Conservation (phyloP, 1,284 basidiomycete species). For the Irpex sp. region DNA sequence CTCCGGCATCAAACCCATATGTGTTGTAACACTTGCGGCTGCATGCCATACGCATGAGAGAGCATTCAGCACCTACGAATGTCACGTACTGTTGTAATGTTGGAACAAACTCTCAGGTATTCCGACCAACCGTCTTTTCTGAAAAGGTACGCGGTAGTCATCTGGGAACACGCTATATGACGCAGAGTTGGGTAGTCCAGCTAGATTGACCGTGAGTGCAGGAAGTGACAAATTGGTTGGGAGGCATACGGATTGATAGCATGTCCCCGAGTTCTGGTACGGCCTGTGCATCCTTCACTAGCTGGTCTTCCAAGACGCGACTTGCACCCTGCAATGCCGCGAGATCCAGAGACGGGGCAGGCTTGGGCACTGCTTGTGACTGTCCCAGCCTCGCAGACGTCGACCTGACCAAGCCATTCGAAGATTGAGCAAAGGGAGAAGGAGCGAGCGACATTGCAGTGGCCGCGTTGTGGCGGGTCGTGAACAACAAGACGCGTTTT, state of each 20-base stretch:
- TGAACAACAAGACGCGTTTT: constrained; percentile 11
- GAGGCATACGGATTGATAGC: constrained; percentile 44
- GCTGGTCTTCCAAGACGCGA: constrained; percentile 58
- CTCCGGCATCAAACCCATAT: constrained; percentile 90
- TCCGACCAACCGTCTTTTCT: constrained; percentile 67
- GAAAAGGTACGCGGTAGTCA: constrained; percentile 75
- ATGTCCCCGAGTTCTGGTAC: constrained; percentile 71
- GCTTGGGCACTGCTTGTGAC: constrained; percentile 13
- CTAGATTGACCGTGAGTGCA: constrained; percentile 24
- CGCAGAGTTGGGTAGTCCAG: constrained; percentile 59
- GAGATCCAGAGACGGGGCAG: constrained; percentile 47
- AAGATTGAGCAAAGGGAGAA: constrained; percentile 1
- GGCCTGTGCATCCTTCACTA: constrained; percentile 63
- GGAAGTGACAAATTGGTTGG: not conserved
- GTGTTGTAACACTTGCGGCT: constrained; percentile 56
- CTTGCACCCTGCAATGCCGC: constrained; percentile 59
- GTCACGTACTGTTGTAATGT: constrained; percentile 65
- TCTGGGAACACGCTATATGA: constrained; percentile 75
- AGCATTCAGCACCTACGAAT: not conserved
- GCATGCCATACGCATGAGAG: constrained; percentile 14
- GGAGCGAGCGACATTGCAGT: constrained; percentile 5
- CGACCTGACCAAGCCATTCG: constrained; percentile 1
- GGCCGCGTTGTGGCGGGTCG: constrained; percentile 10
- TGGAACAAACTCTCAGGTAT: constrained; percentile 85
- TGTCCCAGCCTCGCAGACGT: constrained; percentile 3